phyloP scores from a whole-genome alignment of 805 yeast species.

The Pichia occidentalis region DNA sequence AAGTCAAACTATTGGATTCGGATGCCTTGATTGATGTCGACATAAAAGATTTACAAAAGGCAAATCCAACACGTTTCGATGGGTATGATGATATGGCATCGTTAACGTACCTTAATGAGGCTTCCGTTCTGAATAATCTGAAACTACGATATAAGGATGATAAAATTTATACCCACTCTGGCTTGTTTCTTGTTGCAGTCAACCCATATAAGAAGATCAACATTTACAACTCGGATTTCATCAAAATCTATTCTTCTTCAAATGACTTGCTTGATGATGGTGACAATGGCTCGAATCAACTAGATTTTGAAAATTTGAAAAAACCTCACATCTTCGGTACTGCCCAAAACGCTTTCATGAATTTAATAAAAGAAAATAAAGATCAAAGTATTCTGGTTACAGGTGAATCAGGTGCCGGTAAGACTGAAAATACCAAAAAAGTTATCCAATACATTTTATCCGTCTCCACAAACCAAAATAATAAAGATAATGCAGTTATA shows the following conservation, averaged over 20 bases:
- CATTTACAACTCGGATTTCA: slow-evolving; percentile 56
- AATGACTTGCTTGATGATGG: slow-evolving; percentile 14
- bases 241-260: slow-evolving; percentile 39
- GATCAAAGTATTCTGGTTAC: slow-evolving; percentile 94
- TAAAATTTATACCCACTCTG: slow-evolving; percentile 87
- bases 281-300: slow-evolving; percentile 14
- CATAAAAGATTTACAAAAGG: slow-evolving; percentile 46
- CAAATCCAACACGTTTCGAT: slow-evolving; percentile 87
- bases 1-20: slow-evolving; percentile 26
- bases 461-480: slow-evolving; percentile 39
- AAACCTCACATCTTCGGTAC: slow-evolving; percentile 90
- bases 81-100: slow-evolving; percentile 94
- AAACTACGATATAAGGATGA: slow-evolving; percentile 71
- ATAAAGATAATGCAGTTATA: slow-evolving; percentile 28
- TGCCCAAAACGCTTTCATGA: slow-evolving; percentile 79
- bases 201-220: slow-evolving; percentile 80
- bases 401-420: slow-evolving; percentile 99
- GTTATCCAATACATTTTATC: slow-evolving; percentile 87
- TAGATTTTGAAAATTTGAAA: slow-evolving; percentile 8
- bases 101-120: slow-evolving; percentile 87
- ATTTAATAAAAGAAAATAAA: slow-evolving; percentile 56
- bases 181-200: slow-evolving; percentile 88
- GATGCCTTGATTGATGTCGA: slow-evolving; percentile 32
- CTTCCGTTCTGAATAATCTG: slow-evolving; percentile 86
- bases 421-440: slow-evolving; percentile 94